These are phyloP conservation scores for Streptanthus diversifolius DNA, from an alignment of 345 rosid species.

Conservation along the genomic window DNA sequence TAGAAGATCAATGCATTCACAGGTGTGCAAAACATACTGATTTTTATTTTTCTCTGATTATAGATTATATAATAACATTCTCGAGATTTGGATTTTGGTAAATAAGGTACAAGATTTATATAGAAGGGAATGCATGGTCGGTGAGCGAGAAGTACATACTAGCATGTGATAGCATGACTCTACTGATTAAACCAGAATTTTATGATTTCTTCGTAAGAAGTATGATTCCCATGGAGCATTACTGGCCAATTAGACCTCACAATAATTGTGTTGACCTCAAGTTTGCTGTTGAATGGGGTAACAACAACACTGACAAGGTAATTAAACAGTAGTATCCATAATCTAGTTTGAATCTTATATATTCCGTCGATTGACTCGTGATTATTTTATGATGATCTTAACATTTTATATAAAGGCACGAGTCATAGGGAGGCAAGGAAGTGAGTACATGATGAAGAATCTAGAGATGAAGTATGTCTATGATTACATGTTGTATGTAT, in stretches of 20 bases:
- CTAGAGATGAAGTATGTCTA: slow-evolving; percentile 50
- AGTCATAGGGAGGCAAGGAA: slow-evolving; percentile 48
- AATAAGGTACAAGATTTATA: slow-evolving; percentile 48
- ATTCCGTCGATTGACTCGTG: not conserved
- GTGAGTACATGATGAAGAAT: slow-evolving; percentile 40
- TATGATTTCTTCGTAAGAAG: slow-evolving; percentile 48
- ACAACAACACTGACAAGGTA: slow-evolving; percentile 39
- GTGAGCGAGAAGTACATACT: slow-evolving; percentile 51
- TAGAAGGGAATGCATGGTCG: slow-evolving; percentile 53
- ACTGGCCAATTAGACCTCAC: slow-evolving; percentile 46
- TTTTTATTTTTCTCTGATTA: not conserved
- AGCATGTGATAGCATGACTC: slow-evolving; percentile 45
- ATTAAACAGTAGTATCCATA: not conserved
- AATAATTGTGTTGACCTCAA: slow-evolving; percentile 43
- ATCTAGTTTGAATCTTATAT: not conserved
- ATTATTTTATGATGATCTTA: not conserved
- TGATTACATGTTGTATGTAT: slow-evolving; percentile 57
- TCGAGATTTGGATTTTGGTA: not conserved
- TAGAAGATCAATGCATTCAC: slow-evolving; percentile 56
- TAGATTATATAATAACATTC: not conserved
- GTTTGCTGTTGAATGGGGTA: slow-evolving; percentile 56
- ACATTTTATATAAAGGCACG: slow-evolving; percentile 39
- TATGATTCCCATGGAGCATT: slow-evolving; percentile 45
- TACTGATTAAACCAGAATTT: slow-evolving; percentile 36
- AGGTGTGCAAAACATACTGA: slow-evolving; percentile 26